phyloP scores from a whole-genome alignment of 768 basidiomycete genomes.

The Tricholoma furcatifolium region DNA sequence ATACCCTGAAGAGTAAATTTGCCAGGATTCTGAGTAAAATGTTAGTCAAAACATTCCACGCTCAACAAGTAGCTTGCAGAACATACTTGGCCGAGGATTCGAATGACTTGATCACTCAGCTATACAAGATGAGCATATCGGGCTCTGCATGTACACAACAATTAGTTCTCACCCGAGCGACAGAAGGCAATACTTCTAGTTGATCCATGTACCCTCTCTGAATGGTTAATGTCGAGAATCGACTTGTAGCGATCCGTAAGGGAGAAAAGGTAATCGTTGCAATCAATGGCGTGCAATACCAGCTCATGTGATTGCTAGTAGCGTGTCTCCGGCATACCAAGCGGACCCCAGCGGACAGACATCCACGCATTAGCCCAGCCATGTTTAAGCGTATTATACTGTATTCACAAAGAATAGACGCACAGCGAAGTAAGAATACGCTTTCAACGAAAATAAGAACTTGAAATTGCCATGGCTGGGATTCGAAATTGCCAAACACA shows the following conservation, averaged over 20 bases:
- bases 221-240: background rate
- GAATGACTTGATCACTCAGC: constrained; percentile 67
- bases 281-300: background rate
- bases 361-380: background rate
- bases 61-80: background rate
- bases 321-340: background rate
- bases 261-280: background rate
- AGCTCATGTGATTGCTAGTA: constrained; percentile 19
- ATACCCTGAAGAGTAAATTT: constrained; percentile 86
- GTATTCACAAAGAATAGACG: background rate
- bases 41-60: background rate
- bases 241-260: background rate
- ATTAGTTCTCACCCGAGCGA: constrained; percentile 50
- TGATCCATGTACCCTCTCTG: constrained; percentile 40
- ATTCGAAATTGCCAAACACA: constrained; percentile 17
- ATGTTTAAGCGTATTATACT: background rate
- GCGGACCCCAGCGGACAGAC: background rate
- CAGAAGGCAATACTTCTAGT: constrained; percentile 48
- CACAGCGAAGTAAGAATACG: background rate
- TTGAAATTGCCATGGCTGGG: background rate
- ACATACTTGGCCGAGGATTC: constrained; percentile 75
- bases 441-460: too few relatives aligned
- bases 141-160: background rate
- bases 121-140: constrained; percentile 24
- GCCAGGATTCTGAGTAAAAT: constrained; percentile 68